phyloP scores from a whole-genome alignment of 2,329 filamentous ascomycete species.

The Microsporum canis region DNA sequence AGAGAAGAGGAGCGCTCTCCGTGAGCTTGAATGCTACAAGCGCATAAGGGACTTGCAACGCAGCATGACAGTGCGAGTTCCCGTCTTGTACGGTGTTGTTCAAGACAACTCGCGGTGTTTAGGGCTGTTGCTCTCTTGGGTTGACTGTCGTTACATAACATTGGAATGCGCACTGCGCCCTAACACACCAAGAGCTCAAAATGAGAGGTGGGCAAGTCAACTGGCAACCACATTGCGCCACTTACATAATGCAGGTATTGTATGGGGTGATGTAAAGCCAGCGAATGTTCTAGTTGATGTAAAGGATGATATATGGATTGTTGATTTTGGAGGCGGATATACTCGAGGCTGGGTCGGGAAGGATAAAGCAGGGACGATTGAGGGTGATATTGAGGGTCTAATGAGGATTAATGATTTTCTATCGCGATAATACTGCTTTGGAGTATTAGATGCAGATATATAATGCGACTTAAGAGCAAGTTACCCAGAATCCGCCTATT shows the following conservation, averaged over 20 bases:
- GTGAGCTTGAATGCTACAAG: conserved; percentile 8
- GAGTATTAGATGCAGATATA: too few species aligned
- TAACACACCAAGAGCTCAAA: background rate
- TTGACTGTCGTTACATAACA: background rate
- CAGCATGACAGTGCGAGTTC: background rate
- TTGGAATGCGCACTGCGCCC: background rate
- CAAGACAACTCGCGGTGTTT: conserved; percentile 4
- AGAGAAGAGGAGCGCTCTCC: conserved; percentile 5
- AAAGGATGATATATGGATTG: background rate
- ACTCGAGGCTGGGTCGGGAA: conserved; percentile 8
- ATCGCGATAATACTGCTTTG: background rate
- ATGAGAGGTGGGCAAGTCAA: conserved; percentile 3
- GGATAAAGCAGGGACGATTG: background rate
- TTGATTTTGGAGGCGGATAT: conserved; percentile 9
- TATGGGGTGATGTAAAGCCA: conserved; percentile 8
- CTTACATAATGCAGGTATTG: background rate
- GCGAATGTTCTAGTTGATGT: conserved; percentile 3
- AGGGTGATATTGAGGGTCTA: conserved; percentile 7
- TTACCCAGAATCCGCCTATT: too few species aligned
- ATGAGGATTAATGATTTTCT: background rate
- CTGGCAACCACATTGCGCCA: background rate
- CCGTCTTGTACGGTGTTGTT: conserved; percentile 6
- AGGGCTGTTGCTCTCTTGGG: conserved; percentile 7
- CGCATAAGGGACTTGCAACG: conserved; percentile 6
- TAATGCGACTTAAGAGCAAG: too few species aligned